Conservation (phyloP, 2,329 filamentous ascomycete genomes). For the Aspergillus melleus region DNA sequence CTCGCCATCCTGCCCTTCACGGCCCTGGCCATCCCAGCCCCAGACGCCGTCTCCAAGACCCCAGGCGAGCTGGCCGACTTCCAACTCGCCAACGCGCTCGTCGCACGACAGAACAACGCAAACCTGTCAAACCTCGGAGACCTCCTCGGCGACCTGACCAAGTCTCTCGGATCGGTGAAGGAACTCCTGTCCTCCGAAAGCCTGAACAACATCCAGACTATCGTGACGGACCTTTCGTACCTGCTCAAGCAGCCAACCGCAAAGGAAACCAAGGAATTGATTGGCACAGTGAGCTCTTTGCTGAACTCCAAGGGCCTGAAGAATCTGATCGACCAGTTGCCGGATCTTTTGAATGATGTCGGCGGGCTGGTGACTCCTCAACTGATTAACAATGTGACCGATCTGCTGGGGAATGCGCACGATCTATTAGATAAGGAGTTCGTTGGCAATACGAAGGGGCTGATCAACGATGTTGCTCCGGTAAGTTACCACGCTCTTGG, state of each 20-base stretch:
- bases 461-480: slow-evolving; percentile 12
- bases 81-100: too few relatives aligned
- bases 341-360: slow-evolving; percentile 4
- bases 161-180: slow-evolving; percentile 7
- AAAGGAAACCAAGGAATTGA: slow-evolving; percentile 7
- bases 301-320: slow-evolving; percentile 5
- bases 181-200: slow-evolving; percentile 10
- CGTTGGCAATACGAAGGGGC: slow-evolving; percentile 1
- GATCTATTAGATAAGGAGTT: slow-evolving; percentile 8
- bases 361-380: slow-evolving; percentile 7
- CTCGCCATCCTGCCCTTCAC: slow-evolving; percentile 11
- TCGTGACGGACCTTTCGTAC: slow-evolving; percentile 3
- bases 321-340: slow-evolving; percentile 7
- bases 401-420: slow-evolving; percentile 8
- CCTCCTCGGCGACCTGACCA: slow-evolving; percentile 8
- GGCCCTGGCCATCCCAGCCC: slow-evolving; percentile 7
- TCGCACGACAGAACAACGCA: too few relatives aligned
- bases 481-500: background rate
- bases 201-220: slow-evolving; percentile 10
- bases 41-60: slow-evolving; percentile 9
- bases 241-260: slow-evolving; percentile 9
- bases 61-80: slow-evolving; percentile 3
- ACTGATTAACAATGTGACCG: slow-evolving; percentile 3
- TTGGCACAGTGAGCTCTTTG: slow-evolving; percentile 2
- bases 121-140: background rate